Evolutionary conservation across 768 basidiomycete species (phyloP).

Genomic region (Rubroboletus pulcherrimus): DNA sequence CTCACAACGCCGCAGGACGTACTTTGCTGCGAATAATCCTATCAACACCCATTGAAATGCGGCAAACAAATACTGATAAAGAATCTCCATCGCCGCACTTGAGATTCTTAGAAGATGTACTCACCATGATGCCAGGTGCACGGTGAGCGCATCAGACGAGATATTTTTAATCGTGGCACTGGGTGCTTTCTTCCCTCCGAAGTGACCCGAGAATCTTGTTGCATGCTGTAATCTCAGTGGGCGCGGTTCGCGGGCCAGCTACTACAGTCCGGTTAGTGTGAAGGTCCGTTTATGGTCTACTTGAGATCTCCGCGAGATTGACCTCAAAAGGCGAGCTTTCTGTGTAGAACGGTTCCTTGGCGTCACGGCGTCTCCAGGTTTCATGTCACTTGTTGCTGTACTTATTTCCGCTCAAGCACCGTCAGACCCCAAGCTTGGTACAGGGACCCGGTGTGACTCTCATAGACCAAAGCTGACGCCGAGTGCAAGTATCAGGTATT

Average conservation of each 20-base stretch:
- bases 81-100: neutral
- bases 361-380: neutral
- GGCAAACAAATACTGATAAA: neutral
- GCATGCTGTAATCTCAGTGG: neutral
- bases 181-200: neutral
- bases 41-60: neutral
- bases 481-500: neutral
- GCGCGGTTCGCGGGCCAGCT: neutral
- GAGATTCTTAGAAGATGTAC: neutral
- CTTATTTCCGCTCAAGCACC: constrained; percentile 27
- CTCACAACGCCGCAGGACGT: neutral
- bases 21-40: no score
- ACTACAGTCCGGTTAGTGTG: no score
- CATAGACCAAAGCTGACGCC: neutral
- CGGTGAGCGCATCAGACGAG: neutral
- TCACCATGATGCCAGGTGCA: neutral
- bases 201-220: neutral
- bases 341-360: neutral
- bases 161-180: neutral
- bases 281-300: neutral
- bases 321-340: constrained; percentile 5
- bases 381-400: constrained; percentile 10
- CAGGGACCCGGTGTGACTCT: neutral
- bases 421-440: neutral
- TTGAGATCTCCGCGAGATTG: constrained; percentile 4